Conservation (phyloP, 345 rosid genomes). For the Odontarrhena argentea region DNA sequence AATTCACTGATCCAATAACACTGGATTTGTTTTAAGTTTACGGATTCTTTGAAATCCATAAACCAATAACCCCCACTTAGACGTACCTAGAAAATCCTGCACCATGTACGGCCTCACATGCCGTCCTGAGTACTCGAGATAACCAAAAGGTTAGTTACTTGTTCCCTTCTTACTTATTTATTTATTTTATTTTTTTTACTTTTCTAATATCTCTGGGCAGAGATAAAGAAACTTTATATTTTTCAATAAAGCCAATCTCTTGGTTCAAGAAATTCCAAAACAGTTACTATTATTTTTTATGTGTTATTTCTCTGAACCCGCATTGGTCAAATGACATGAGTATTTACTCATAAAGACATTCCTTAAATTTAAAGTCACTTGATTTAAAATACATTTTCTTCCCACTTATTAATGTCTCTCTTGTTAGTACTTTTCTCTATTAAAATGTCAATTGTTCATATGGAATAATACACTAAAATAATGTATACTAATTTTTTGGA, state of each 20-base stretch:
- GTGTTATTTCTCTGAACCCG: conserved; percentile 20
- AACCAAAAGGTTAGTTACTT: conserved; percentile 35
- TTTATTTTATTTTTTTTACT: background rate
- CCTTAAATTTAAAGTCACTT: conserved; percentile 36
- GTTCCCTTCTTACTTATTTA: conserved; percentile 7
- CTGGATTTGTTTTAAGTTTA: too few relatives aligned
- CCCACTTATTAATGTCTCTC: background rate
- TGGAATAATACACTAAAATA: background rate
- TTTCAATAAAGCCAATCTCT: conserved; percentile 31
- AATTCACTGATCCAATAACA: too few relatives aligned
- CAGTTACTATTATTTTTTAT: background rate
- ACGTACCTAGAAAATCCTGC: conserved; percentile 42
- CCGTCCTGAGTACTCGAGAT: conserved; percentile 18
- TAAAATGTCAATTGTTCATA: conserved; percentile 9
- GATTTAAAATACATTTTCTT: conserved; percentile 22
- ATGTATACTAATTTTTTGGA: background rate
- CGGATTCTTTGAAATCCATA: too few relatives aligned
- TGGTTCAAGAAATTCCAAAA: conserved; percentile 35
- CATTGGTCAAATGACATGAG: conserved; percentile 33
- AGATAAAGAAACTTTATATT: background rate
- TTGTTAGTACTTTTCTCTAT: background rate
- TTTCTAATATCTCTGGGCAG: conserved; percentile 9
- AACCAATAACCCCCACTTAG: too few relatives aligned
- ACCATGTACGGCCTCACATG: conserved; percentile 46
- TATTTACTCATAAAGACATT: conserved; percentile 37